Percentiles rank a stretch among this genome's conserved stretches.
phyloP scores from a whole-genome alignment of 225 moss, liverwort and hornwort genomes.

The Polytrichum formosum region DNA sequence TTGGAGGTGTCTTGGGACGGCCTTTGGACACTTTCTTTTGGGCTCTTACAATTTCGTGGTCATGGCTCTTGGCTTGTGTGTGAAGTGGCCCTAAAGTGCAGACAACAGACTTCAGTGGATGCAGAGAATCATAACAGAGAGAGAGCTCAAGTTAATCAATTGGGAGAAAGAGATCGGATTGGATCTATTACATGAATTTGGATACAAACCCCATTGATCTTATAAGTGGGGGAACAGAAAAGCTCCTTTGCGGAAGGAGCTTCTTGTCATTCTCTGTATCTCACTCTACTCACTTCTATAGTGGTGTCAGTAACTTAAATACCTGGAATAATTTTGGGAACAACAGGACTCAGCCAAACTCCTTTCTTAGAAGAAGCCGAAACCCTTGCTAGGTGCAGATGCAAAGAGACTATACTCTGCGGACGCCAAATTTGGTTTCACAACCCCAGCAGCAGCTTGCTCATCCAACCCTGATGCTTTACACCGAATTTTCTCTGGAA shows the following conservation, averaged over 20 bases:
- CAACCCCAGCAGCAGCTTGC: slow-evolving; percentile 8
- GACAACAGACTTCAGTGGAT: no score
- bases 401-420: slow-evolving; percentile 65
- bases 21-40: no score
- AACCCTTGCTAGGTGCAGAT: slow-evolving; percentile 53
- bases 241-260: slow-evolving; percentile 34
- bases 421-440: slow-evolving; percentile 24
- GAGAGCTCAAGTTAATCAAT: slow-evolving; percentile 24
- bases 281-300: slow-evolving; percentile 36
- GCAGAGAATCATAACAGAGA: background rate
- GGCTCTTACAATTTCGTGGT: no score
- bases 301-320: slow-evolving; percentile 47
- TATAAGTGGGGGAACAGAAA: slow-evolving; percentile 55
- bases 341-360: slow-evolving; percentile 9
- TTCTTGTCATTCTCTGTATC: slow-evolving; percentile 21
- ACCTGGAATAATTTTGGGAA: slow-evolving; percentile 44
- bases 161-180: slow-evolving; percentile 35
- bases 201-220: slow-evolving; percentile 47
- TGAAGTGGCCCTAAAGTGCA: no score
- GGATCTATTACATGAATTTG: slow-evolving; percentile 54
- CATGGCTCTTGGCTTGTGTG: no score
- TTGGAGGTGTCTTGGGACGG: no score
- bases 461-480: slow-evolving; percentile 31
- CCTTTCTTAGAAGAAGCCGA: slow-evolving; percentile 44
- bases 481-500: slow-evolving; percentile 32